Conservation (phyloP, 495 filamentous ascomycete genomes). For the Penicillium steckii region DNA sequence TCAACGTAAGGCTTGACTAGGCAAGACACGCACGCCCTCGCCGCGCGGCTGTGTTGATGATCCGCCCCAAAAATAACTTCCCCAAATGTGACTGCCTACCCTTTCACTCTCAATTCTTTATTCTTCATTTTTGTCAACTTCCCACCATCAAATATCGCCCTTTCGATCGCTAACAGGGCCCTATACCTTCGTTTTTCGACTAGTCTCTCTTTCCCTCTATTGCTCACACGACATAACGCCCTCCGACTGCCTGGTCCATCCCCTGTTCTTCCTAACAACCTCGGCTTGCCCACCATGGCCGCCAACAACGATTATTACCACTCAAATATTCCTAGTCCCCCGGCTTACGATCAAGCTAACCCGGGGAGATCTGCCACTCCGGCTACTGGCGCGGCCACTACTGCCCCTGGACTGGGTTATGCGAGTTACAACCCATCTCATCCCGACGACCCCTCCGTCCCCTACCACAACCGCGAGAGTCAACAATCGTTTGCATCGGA, state of each 20-base stretch:
- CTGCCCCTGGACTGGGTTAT: slow-evolving; percentile 29
- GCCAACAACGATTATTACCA: slow-evolving; percentile 83
- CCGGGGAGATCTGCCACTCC: slow-evolving; percentile 29
- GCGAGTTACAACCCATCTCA: slow-evolving; percentile 27
- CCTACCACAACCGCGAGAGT: slow-evolving; percentile 39
- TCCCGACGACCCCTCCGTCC: slow-evolving; percentile 27
- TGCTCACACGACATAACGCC: slow-evolving; percentile 1
- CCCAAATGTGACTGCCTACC: slow-evolving; percentile 26
- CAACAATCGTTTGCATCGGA: slow-evolving; percentile 43
- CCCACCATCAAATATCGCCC: neutral
- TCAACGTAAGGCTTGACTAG: too few relatives aligned
- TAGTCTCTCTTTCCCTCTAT: neutral
- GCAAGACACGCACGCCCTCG: slow-evolving; percentile 1
- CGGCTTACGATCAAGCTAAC: slow-evolving; percentile 42
- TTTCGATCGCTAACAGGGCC: neutral
- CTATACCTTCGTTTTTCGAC: neutral
- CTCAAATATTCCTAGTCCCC: slow-evolving; percentile 40
- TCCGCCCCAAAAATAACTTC: slow-evolving; percentile 29
- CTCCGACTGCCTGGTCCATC: neutral
- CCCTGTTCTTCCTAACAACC: slow-evolving; percentile 1
- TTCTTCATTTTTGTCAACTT: neutral
- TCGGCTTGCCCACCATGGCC: slow-evolving; percentile 59
- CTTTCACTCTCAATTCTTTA: slow-evolving; percentile 6
- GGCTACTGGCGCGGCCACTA: slow-evolving; percentile 23
- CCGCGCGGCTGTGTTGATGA: slow-evolving; percentile 30